These are phyloP conservation scores for Tulasnella sp. DNA, from an alignment of 768 basidiomycete genomes.

Conservation along the genomic window DNA sequence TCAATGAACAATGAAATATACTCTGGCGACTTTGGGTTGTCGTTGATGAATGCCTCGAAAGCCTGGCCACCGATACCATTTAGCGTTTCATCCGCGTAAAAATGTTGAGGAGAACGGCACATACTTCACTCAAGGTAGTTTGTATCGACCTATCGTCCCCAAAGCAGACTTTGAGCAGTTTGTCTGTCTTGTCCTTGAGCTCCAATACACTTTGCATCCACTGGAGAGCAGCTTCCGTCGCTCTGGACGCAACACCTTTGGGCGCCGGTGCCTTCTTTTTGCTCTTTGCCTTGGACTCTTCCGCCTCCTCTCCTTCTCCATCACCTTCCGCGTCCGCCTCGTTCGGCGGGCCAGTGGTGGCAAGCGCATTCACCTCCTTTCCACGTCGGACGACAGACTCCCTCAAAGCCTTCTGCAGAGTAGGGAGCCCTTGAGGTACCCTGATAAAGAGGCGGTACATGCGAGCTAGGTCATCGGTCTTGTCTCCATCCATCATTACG, in stretches of 20 bases:
- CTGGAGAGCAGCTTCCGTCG: conserved; percentile 58
- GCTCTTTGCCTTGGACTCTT: conserved; percentile 43
- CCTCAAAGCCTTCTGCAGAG: conserved; percentile 58
- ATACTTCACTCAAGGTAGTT: conserved; percentile 75
- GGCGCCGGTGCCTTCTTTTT: conserved; percentile 39
- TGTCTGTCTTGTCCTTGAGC: conserved; percentile 87
- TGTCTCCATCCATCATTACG: conserved; percentile 75
- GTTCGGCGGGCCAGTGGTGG: conserved; percentile 28
- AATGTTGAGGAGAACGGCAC: conserved; percentile 21
- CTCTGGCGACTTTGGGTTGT: conserved; percentile 79
- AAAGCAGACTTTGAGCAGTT: conserved; percentile 63
- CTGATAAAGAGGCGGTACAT: conserved; percentile 67
- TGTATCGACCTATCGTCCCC: conserved; percentile 67
- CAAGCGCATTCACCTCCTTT: conserved; percentile 62
- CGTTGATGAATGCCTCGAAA: conserved; percentile 85
- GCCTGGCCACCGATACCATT: conserved; percentile 46
- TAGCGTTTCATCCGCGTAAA: neutral
- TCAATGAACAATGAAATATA: conserved; percentile 96
- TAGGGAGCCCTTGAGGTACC: conserved; percentile 58
- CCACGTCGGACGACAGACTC: conserved; percentile 67
- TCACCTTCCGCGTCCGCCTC: conserved; percentile 32
- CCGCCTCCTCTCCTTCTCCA: conserved; percentile 33
- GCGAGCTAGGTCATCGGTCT: conserved; percentile 64
- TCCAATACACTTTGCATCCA: conserved; percentile 92
- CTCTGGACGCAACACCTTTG: conserved; percentile 34